Conservation (phyloP, 495 filamentous ascomycete genomes). For the Penicillium riverlandense region DNA sequence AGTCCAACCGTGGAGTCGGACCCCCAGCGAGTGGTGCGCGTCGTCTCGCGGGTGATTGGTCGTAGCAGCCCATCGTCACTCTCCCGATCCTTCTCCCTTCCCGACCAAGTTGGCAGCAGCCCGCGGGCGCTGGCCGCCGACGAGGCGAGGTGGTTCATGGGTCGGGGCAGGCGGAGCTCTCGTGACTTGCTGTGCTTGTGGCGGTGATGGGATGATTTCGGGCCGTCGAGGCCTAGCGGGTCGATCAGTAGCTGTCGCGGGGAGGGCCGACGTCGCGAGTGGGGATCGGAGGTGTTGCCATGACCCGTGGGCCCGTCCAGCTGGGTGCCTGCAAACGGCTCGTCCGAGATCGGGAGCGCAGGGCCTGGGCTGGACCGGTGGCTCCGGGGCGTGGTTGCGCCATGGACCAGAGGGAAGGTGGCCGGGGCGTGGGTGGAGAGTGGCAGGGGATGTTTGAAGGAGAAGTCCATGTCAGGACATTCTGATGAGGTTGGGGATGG, state of each 20-base stretch:
- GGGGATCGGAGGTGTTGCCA: background rate
- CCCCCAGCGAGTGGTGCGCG: conserved; percentile 22
- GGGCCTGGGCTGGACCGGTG: background rate
- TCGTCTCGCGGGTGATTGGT: conserved; percentile 25
- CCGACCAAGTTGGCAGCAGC: conserved; percentile 28
- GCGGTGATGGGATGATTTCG: conserved; percentile 13
- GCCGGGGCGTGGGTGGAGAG: background rate
- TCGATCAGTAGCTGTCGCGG: conserved; percentile 1
- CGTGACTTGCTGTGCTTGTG: conserved; percentile 32
- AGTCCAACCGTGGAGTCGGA: conserved; percentile 24
- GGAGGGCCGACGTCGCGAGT: background rate
- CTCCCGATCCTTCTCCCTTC: conserved; percentile 29
- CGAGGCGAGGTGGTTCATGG: conserved; percentile 31
- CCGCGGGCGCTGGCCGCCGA: conserved; percentile 23
- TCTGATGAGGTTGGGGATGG: background rate
- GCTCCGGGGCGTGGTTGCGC: conserved; percentile 12
- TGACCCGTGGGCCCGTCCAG: too few relatives aligned
- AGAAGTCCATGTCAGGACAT: conserved; percentile 18
- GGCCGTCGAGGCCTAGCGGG: conserved; percentile 14
- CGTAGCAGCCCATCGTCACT: conserved; percentile 26
- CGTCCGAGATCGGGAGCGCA: conserved; percentile 1
- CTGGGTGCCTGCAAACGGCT: conserved; percentile 9
- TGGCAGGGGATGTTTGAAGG: conserved; percentile 1
- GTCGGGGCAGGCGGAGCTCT: conserved; percentile 27
- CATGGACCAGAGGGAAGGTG: conserved; percentile 21